Conservation (phyloP, 768 basidiomycete species). For the Postia placenta region DNA sequence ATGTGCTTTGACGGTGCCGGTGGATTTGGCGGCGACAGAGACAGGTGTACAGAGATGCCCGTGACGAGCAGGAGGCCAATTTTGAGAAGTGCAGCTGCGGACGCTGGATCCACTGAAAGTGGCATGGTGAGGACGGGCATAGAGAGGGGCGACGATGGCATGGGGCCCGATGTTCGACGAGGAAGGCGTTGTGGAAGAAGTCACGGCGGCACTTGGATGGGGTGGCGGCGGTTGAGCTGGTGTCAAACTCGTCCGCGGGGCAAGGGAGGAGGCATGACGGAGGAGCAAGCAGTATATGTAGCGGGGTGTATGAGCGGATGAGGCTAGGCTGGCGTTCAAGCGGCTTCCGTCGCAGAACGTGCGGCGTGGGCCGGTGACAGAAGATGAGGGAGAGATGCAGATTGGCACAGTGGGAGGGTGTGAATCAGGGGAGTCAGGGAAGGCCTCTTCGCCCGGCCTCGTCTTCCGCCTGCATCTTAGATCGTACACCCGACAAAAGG, state of each 20-base stretch:
- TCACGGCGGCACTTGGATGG: background rate
- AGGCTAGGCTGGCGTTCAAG: no score
- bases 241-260: background rate
- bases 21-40: constrained; percentile 20
- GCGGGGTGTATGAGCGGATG: background rate
- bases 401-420: background rate
- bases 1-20: constrained; percentile 16
- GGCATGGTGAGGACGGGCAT: background rate
- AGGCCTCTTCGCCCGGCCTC: background rate
- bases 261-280: background rate
- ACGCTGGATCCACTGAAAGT: background rate
- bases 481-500: background rate
- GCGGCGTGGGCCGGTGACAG: background rate
- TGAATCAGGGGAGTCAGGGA: background rate
- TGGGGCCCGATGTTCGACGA: background rate
- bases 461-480: background rate
- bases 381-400: background rate
- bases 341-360: no score
- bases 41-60: constrained; percentile 15
- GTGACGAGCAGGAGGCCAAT: constrained; percentile 16
- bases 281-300: background rate
- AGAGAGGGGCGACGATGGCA: background rate
- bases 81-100: constrained; percentile 9
- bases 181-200: background rate
- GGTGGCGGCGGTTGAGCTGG: background rate